phyloP scores from a whole-genome alignment of 768 basidiomycete genomes.

The Phaeolepiota aurea region DNA sequence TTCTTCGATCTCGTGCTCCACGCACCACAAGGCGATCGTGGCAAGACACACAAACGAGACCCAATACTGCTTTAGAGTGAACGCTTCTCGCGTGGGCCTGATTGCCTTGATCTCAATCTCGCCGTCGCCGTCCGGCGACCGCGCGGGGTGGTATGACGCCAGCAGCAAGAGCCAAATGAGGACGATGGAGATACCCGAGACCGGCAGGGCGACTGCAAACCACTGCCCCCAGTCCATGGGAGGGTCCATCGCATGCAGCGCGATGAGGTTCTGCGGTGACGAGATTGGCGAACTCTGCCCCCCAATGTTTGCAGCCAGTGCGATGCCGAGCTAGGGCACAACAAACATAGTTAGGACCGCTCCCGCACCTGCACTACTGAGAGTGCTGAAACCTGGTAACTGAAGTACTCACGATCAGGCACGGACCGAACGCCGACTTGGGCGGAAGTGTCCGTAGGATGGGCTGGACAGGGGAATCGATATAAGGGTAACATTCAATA shows the following conservation, averaged over 20 bases:
- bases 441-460: constrained; percentile 88
- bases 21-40: constrained; percentile 88
- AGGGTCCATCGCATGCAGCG: constrained; percentile 79
- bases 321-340: constrained; percentile 73
- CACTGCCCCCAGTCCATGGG: constrained; percentile 83
- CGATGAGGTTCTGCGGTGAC: constrained; percentile 96
- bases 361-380: neutral
- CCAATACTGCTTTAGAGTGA: constrained; percentile 84
- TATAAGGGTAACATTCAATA: too few species aligned
- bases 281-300: constrained; percentile 97
- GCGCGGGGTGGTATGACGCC: constrained; percentile 69
- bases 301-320: constrained; percentile 96
- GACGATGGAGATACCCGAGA: constrained; percentile 77
- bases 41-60: constrained; percentile 74
- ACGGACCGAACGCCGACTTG: constrained; percentile 80
- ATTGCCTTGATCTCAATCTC: constrained; percentile 81
- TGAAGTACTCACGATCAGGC: constrained; percentile 67
- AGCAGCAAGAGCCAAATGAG: constrained; percentile 90
- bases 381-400: neutral
- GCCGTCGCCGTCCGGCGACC: constrained; percentile 64
- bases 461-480: too few species aligned
- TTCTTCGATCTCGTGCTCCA: constrained; percentile 70
- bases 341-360: too few species aligned
- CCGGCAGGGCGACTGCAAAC: constrained; percentile 92
- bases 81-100: constrained; percentile 72